Evolutionary conservation across 208 protist species (phyloP).

Genomic region (Wallacemonas rigidus): DNA sequence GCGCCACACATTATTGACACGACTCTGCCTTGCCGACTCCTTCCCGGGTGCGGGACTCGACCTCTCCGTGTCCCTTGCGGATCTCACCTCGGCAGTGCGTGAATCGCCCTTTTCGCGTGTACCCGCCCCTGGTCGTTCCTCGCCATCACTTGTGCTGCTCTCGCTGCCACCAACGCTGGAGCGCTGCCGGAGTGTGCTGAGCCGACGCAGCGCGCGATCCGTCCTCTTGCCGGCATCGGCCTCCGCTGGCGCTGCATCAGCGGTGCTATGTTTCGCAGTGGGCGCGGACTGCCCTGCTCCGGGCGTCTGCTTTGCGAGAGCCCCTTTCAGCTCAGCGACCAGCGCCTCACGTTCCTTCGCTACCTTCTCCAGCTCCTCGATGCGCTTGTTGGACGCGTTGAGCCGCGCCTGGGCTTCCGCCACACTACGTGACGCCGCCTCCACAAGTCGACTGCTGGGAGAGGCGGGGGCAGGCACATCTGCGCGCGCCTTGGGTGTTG

Average conservation of each 20-base stretch:
- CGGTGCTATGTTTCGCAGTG: not conserved
- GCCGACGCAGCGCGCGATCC: conserved; percentile 2
- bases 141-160: not conserved
- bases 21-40: not conserved
- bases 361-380: conserved; percentile 19
- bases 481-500: not conserved
- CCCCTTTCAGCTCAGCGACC: conserved; percentile 17
- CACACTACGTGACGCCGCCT: conserved; percentile 14
- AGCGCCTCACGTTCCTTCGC: conserved; percentile 21
- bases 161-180: not conserved
- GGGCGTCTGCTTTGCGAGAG: too few relatives aligned
- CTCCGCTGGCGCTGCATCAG: not conserved
- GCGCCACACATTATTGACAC: conserved; percentile 22
- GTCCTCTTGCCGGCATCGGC: not conserved
- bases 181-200: conserved; percentile 7
- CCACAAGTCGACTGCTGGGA: not conserved
- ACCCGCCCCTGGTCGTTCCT: not conserved
- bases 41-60: not conserved
- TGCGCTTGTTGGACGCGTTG: not conserved
- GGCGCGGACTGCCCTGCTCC: not conserved
- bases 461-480: not conserved
- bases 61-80: too few relatives aligned
- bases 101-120: too few relatives aligned
- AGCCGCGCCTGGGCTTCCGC: conserved; percentile 2
- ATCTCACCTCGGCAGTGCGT: too few relatives aligned